Percentiles rank a stretch among this genome's conserved stretches.
These are phyloP conservation scores for Fraxinus americana DNA, from an alignment of 257 asterid genomes.

Conservation along the genomic window DNA sequence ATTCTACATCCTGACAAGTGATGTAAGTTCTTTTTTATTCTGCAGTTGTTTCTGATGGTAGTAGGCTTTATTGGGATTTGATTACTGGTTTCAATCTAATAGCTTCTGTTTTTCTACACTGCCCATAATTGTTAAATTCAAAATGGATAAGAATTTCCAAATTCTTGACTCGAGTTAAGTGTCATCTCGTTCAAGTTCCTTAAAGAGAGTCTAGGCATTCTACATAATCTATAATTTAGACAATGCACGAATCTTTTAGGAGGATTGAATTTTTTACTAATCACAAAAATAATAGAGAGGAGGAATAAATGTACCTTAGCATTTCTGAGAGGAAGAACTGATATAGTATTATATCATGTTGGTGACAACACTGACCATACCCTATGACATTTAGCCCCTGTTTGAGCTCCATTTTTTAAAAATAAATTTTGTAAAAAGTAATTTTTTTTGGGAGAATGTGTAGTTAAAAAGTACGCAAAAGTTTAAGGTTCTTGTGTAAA, in stretches of 20 bases:
- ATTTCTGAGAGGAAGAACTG: neutral
- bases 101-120: neutral
- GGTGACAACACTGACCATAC: neutral
- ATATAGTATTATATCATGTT: neutral
- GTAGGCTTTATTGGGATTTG: neutral
- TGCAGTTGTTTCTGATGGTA: neutral
- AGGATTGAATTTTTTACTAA: neutral
- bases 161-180: neutral
- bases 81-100: neutral
- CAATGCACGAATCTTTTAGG: neutral
- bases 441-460: no score
- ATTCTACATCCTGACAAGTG: slow-evolving; percentile 59
- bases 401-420: no score
- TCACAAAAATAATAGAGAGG: neutral
- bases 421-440: no score
- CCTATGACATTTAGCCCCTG: neutral
- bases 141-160: neutral
- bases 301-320: neutral
- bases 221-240: neutral
- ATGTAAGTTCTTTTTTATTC: slow-evolving; percentile 45
- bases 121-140: neutral
- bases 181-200: slow-evolving; percentile 1
- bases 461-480: no score
- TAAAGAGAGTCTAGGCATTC: neutral
- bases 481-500: no score